Base-by-base conservation (phyloP, 768 basidiomycete genomes). In the Auricularia sp. region DNA sequence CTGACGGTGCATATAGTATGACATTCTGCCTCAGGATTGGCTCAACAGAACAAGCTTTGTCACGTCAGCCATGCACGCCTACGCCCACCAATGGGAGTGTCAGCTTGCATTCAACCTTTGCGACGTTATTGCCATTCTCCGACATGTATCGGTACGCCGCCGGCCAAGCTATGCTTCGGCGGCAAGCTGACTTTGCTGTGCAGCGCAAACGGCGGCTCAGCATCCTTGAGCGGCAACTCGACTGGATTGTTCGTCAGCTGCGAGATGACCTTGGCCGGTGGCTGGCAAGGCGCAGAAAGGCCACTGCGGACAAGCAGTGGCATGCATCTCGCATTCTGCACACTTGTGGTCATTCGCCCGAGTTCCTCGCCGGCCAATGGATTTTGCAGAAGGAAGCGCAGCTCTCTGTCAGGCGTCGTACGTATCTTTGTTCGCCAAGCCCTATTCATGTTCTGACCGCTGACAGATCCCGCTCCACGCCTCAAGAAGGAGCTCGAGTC, bases 61-160 rank as follows among this genome's bases (percentile, higher is more conserved):
- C 10, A 39, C 54, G 21, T 36, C 36, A 16, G 63, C 51, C 18
- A 56, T 64, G 51, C 63, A 64, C 39, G 63, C 63, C n/a, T 58
- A 59, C 39, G 63, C 23, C 10, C 63, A 63, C 35, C 44, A 63
- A 33, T 63, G 43, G 43, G 16, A 29, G 4, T 63, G 62, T 33
- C 62, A 63, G 44, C 33, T 63, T 14, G 62, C 5, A 21, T 63
- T 18, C 43, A 36, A 63, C 34, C 34, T 59, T 6, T 29, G 56
- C 23, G 8, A 33, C 23, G 8, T 59, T 8, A 59, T 59, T 18
- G 34, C 23, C 56, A 33, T 59, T 29, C 6, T 18, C 7, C 8
- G 53, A 54, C 29, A 29, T 29, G 53, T 18, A 29, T 18, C 8
- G 8, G 53, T 54, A 54, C 29, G 53, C 39, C 29, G 29, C 29